Evolutionary conservation across 768 basidiomycete species (phyloP).

Genomic region (Favolaschia claudopus): DNA sequence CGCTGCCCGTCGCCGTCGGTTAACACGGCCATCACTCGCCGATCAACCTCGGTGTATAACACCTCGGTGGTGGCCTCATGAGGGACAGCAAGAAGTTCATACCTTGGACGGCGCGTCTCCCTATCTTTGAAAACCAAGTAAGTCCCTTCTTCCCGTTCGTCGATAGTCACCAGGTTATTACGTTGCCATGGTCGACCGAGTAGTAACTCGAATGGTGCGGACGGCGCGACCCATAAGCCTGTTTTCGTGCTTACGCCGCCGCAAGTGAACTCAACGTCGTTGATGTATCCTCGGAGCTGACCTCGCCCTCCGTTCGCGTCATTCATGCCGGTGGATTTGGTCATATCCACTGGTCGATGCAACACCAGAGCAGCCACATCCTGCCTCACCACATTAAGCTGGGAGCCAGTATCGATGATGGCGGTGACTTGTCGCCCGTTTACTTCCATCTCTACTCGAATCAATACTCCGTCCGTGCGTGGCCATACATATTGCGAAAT

Average conservation of each 20-base stretch:
- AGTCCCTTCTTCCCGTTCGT: conserved; percentile 27
- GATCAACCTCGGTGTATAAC: neutral
- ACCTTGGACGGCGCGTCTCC: neutral
- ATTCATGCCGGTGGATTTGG: conserved; percentile 15
- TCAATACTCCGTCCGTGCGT: conserved; percentile 3
- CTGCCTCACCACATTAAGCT: conserved; percentile 31
- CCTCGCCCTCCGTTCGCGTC: conserved; percentile 40
- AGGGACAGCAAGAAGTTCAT: conserved; percentile 5
- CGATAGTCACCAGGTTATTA: conserved; percentile 25
- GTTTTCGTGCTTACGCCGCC: conserved; percentile 28
- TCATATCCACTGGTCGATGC: conserved; percentile 23
- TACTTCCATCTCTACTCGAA: conserved; percentile 24
- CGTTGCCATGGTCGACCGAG: conserved; percentile 31
- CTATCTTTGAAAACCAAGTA: conserved; percentile 12
- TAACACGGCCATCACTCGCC: too few relatives aligned
- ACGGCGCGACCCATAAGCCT: conserved; percentile 29
- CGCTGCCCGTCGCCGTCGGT: too few relatives aligned
- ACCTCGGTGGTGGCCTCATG: neutral
- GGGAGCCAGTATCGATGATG: conserved; percentile 37
- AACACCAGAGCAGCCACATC: conserved; percentile 8
- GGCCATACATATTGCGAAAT: neutral
- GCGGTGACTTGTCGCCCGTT: conserved; percentile 16
- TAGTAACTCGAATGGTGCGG: conserved; percentile 23
- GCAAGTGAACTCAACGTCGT: conserved; percentile 27
- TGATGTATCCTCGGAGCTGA: conserved; percentile 26